phyloP scores from a whole-genome alignment of 345 rosid genomes.

The Eutrema japonicum region DNA sequence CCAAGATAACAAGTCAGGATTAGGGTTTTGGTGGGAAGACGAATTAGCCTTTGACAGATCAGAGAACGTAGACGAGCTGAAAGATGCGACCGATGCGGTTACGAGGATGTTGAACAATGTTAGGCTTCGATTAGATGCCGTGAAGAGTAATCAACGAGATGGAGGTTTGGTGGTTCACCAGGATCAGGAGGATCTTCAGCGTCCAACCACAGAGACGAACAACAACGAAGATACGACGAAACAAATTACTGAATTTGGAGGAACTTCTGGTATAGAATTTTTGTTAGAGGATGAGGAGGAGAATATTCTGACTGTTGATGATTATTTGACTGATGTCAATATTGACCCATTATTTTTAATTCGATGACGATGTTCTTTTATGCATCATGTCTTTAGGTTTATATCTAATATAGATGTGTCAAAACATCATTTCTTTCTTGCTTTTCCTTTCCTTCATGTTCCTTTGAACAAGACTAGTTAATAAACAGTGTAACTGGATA shows the following conservation, averaged over 20 bases:
- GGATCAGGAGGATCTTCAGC: conserved; percentile 1
- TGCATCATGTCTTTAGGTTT: background rate
- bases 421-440: no score
- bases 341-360: conserved; percentile 2
- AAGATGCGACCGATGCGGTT: background rate
- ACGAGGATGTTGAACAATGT: conserved; percentile 19
- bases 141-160: conserved; percentile 15
- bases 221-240: conserved; percentile 1
- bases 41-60: background rate
- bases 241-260: background rate
- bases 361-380: background rate
- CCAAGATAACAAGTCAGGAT: background rate
- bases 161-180: background rate
- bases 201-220: background rate
- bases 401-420: no score
- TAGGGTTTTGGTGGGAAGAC: conserved; percentile 42
- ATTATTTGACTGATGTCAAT: background rate
- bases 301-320: background rate
- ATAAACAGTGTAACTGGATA: no score
- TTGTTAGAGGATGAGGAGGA: background rate
- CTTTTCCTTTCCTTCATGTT: no score
- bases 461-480: no score
- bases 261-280: background rate
- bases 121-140: conserved; percentile 13
- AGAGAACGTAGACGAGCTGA: conserved; percentile 23